Base-by-base conservation (phyloP, 2,329 filamentous ascomycete species). In the Xylariomycetidae sp. region DNA sequence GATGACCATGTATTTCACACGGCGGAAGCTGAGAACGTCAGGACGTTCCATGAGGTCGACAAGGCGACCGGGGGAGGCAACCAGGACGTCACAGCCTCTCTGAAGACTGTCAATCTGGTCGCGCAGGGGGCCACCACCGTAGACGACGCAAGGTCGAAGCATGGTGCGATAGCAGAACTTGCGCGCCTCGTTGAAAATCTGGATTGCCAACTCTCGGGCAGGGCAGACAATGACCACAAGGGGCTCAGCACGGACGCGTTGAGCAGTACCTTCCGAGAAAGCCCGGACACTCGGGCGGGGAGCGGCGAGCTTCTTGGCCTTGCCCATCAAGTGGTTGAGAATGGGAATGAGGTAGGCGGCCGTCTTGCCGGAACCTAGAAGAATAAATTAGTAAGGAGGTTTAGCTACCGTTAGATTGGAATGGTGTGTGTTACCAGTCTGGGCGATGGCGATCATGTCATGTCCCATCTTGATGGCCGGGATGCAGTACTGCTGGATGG, bases 301-400 rank as follows among this genome's bases (percentile, higher is more conserved):
- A 5, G 85, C 89, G 1, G 82, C 81, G 6, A 95, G 65, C 61
- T 88, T 89, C 64, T 88, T 92, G 5, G 85, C 87, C 64, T 96
- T 96, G 17, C 92, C 92, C 87, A 96, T 95, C 15, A 98, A 65
- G 57, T 85, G 83, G 39, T 88, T 94, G 32, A 96, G 53, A 39
- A 94, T 85, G 0, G 92, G 92, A 35, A 95, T 77, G 4, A 98
- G 63, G 53, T 92, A 98, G 0, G 92, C 89, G 0, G 85, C 90
- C 0, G 92, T 98, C 69, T 98, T 98, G 32, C 92, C 92, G 17
- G 90, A 96, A 14, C 92, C 90, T 95, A 28, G 9, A n/a, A n/a
- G n/a, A n/a, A 24, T 25, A 17, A 16, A 20, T 45, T 9, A 43
- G 31, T 16, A 19, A 32, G 9, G 17, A 29, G 4, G 2, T 25